Percentiles rank a stretch among this genome's conserved stretches.
Evolutionary conservation across 2,329 filamentous ascomycete genomes (phyloP).

Genomic region (Cytospora piceicola): DNA sequence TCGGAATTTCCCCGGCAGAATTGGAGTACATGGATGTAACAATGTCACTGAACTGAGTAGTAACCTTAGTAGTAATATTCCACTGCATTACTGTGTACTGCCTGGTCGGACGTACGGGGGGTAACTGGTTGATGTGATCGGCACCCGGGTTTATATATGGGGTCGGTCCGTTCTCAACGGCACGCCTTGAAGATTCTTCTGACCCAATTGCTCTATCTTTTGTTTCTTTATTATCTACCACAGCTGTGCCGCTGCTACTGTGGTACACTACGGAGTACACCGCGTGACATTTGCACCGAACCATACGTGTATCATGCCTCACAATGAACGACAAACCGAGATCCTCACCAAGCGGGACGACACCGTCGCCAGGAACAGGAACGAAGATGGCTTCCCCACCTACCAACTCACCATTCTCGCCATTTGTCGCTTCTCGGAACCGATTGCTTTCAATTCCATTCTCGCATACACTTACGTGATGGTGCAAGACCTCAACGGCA

Average conservation of each 20-base stretch:
- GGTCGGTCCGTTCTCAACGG: constrained; percentile 14
- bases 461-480: constrained; percentile 49
- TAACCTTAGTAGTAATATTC: not conserved
- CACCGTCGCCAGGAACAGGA: not conserved
- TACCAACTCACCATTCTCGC: constrained; percentile 51
- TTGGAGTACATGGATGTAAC: not conserved
- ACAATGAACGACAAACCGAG: constrained; percentile 1
- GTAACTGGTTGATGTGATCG: not conserved
- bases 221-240: not conserved
- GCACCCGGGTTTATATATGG: constrained; percentile 17
- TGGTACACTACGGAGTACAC: no score
- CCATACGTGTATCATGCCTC: constrained; percentile 17
- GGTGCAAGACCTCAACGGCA: constrained; percentile 45
- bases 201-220: not conserved
- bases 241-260: not conserved
- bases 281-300: not conserved
- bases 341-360: constrained; percentile 2
- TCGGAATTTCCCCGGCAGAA: not conserved
- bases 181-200: constrained; percentile 5
- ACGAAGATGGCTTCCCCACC: constrained; percentile 43
- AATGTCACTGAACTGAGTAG: not conserved
- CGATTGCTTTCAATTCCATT: constrained; percentile 51
- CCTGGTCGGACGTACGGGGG: no score
- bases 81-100: not conserved
- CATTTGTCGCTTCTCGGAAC: constrained; percentile 51